phyloP scores from a whole-genome alignment of 352 stramenopile species.

The Pythium dissimile region DNA sequence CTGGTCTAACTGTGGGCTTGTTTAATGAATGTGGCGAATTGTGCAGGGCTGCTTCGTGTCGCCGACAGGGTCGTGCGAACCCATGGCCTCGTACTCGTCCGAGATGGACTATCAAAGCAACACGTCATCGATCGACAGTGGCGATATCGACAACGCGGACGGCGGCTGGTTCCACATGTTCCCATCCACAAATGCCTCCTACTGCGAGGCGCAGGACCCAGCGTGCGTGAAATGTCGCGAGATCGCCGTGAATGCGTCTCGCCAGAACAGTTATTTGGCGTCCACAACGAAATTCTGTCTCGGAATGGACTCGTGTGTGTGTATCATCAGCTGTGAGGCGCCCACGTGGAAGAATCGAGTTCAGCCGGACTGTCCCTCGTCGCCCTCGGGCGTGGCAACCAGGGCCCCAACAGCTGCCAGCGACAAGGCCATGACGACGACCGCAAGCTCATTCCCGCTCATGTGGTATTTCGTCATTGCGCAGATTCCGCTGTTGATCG shows the following conservation, averaged over 20 bases:
- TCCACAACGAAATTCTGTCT: slow-evolving; percentile 51
- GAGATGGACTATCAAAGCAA: slow-evolving; percentile 36
- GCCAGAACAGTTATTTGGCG: slow-evolving; percentile 36
- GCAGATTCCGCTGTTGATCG: slow-evolving; percentile 12
- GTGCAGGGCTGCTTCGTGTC: slow-evolving; percentile 40
- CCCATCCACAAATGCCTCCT: slow-evolving; percentile 42
- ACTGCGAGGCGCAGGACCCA: slow-evolving; percentile 41
- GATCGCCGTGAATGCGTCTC: slow-evolving; percentile 35
- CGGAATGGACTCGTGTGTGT: slow-evolving; percentile 39
- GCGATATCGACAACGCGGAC: slow-evolving; percentile 22
- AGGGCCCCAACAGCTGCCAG: background rate
- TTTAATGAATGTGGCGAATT: background rate
- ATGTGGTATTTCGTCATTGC: slow-evolving; percentile 15
- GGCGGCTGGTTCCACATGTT: slow-evolving; percentile 43
- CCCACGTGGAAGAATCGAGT: slow-evolving; percentile 11
- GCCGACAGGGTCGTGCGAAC: slow-evolving; percentile 37
- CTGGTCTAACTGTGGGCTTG: background rate
- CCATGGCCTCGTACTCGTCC: slow-evolving; percentile 43
- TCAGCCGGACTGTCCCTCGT: slow-evolving; percentile 1
- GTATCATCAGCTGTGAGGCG: slow-evolving; percentile 44
- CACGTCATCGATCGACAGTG: slow-evolving; percentile 31
- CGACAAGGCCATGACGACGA: background rate
- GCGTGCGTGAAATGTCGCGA: slow-evolving; percentile 38
- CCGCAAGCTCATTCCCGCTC: background rate
- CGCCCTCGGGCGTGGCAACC: background rate